A percentile compares a stretch with the other conserved stretches of the same genome.
phyloP scores from a whole-genome alignment of 2,329 filamentous ascomycete species.

The Calonectria pseudoturangicola region DNA sequence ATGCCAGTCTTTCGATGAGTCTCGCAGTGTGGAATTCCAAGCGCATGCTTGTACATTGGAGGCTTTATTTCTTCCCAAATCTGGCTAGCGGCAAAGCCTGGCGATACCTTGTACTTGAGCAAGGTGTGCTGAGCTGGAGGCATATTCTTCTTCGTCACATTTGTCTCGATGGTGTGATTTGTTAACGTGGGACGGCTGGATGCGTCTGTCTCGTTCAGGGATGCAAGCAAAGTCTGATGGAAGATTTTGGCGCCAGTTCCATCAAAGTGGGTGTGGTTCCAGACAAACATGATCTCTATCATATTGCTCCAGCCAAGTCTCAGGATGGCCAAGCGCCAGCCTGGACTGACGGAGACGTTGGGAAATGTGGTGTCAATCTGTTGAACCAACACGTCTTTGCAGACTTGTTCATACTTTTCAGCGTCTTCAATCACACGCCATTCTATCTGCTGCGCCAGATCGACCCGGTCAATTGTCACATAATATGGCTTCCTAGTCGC shows the following conservation, averaged over 20 bases:
- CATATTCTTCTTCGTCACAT: slow-evolving; percentile 4
- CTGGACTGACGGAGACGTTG: slow-evolving; percentile 1
- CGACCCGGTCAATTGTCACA: slow-evolving; percentile 22
- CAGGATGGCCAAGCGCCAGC: slow-evolving; percentile 29
- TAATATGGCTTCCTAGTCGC: slow-evolving; percentile 16
- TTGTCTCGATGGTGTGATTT: slow-evolving; percentile 29
- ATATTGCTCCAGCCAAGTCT: slow-evolving; percentile 11
- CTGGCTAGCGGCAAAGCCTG: slow-evolving; percentile 13
- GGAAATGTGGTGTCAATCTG: slow-evolving; percentile 27
- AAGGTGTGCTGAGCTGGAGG: slow-evolving; percentile 44
- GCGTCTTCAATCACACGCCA: slow-evolving; percentile 24
- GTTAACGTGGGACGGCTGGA: neutral
- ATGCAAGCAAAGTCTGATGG: slow-evolving; percentile 39
- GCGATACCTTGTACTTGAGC: slow-evolving; percentile 38
- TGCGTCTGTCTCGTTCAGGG: slow-evolving; percentile 29
- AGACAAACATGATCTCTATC: slow-evolving; percentile 39
- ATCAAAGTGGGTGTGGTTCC: slow-evolving; percentile 38
- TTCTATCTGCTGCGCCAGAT: slow-evolving; percentile 24
- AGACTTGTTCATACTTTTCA: slow-evolving; percentile 10
- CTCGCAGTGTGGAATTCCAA: slow-evolving; percentile 45
- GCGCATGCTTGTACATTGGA: neutral
- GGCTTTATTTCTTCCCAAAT: slow-evolving; percentile 42
- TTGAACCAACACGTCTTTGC: neutral
- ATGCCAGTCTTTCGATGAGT: slow-evolving; percentile 41
- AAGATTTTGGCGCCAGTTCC: slow-evolving; percentile 43